Evolutionary conservation across 106 monocot genomes (phyloP).

Genomic region (Allium fistulosum): DNA sequence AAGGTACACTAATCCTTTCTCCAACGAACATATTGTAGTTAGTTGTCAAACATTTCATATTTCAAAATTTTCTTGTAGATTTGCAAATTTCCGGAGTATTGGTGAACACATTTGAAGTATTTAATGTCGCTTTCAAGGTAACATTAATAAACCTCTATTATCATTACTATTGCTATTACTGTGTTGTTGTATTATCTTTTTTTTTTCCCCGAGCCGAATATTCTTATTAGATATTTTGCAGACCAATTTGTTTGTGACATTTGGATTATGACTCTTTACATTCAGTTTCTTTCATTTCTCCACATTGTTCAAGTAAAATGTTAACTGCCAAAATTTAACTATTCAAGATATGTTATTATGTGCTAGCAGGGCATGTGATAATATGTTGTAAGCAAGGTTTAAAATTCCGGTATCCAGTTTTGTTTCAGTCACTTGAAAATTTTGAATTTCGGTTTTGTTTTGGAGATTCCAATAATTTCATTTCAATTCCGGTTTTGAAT

Average conservation of each 20-base stretch:
- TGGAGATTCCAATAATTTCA: neutral
- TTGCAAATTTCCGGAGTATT: slow-evolving; percentile 27
- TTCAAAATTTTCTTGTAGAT: slow-evolving; percentile 14
- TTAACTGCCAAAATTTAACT: neutral
- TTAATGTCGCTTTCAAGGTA: slow-evolving; percentile 67
- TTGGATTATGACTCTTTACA: neutral
- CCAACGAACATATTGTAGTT: neutral
- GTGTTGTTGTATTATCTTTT: neutral
- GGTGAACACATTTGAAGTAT: slow-evolving; percentile 50
- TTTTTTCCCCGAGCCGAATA: neutral
- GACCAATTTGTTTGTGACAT: neutral
- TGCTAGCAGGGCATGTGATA: neutral
- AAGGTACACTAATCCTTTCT: slow-evolving; percentile 29
- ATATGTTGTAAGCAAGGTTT: neutral
- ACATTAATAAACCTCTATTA: neutral
- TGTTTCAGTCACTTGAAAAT: neutral
- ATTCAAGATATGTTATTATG: neutral
- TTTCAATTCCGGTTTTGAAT: neutral
- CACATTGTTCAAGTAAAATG: neutral
- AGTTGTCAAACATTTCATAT: neutral
- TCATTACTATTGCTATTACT: no score
- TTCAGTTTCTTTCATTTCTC: neutral
- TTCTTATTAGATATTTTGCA: neutral
- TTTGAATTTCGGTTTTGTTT: neutral
- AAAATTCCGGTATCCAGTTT: neutral